These are phyloP conservation scores for Colletotrichum sp. DNA, from an alignment of 2,329 filamentous ascomycete genomes.

Conservation along the genomic window DNA sequence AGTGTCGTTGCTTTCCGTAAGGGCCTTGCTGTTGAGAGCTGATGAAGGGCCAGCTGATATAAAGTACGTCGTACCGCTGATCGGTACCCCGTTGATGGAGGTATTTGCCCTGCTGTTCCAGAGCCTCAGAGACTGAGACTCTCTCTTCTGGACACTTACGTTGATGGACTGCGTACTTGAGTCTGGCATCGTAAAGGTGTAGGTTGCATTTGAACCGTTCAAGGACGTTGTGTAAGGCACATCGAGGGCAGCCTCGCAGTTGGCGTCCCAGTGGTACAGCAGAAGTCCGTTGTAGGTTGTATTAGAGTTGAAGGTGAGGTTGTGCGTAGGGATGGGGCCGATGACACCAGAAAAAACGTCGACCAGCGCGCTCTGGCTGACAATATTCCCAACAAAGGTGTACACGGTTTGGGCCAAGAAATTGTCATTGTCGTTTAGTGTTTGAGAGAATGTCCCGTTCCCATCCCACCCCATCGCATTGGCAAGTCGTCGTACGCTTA, in stretches of 20 bases:
- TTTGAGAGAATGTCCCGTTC: not conserved
- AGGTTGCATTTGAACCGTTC: not conserved
- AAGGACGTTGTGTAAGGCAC: not conserved
- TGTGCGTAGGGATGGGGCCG: not conserved
- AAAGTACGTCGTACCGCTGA: slow-evolving; percentile 1
- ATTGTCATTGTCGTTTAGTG: not conserved
- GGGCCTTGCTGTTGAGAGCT: not conserved
- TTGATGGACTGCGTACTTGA: not conserved
- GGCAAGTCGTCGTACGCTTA: not conserved
- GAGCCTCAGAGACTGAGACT: not conserved
- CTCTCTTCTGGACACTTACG: not conserved
- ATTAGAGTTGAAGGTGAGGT: not conserved
- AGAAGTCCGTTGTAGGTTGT: not conserved
- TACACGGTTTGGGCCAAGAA: not conserved
- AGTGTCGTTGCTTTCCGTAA: not conserved
- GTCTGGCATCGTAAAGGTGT: not conserved
- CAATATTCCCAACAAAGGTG: not conserved
- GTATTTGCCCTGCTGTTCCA: not conserved
- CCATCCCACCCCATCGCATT: slow-evolving; percentile 4
- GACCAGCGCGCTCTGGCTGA: slow-evolving; percentile 4
- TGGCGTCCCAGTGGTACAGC: not conserved
- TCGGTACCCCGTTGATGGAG: not conserved
- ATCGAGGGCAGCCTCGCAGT: not conserved
- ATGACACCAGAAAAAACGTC: not conserved
- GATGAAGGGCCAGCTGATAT: not conserved